These are phyloP conservation scores for Aleurites moluccanus DNA, from an alignment of 441 rosid species.

Conservation along the genomic window DNA sequence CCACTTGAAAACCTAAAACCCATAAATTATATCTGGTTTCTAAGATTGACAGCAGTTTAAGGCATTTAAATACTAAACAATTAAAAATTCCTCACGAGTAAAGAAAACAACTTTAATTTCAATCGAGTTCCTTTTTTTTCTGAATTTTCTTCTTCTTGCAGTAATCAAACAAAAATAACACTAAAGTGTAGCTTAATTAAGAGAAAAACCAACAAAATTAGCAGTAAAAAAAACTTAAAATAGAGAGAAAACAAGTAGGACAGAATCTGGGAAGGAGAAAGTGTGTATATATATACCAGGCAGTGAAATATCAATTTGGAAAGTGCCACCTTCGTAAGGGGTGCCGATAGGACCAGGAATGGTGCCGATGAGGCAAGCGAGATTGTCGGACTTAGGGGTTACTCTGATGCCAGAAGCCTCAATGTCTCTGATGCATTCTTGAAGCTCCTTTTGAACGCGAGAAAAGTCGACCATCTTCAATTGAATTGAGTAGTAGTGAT, in stretches of 20 bases:
- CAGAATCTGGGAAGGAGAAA: background rate
- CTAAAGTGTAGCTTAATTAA: no score
- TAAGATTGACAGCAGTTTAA: no score
- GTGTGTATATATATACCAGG: constrained; percentile 51
- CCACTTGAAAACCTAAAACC: no score
- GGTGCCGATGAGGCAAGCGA: constrained; percentile 72
- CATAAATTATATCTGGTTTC: background rate
- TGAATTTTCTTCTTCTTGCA: no score
- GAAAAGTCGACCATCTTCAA: constrained; percentile 69
- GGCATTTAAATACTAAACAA: no score
- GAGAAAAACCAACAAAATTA: background rate
- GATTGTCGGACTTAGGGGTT: constrained; percentile 66
- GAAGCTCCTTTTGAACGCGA: constrained; percentile 94
- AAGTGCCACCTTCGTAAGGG: constrained; percentile 96
- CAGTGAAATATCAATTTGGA: constrained; percentile 82
- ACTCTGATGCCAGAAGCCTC: constrained; percentile 77
- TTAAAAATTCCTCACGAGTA: no score
- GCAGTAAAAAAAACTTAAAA: no score
- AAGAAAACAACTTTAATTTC: no score
- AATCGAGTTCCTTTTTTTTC: background rate
- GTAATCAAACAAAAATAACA: background rate
- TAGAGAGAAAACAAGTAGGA: background rate
- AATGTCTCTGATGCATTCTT: constrained; percentile 78
- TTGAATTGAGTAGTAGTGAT: background rate
- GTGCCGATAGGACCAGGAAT: constrained; percentile 88